Conservation (phyloP, 2,329 filamentous ascomycete species). For the Beauveria sp. region DNA sequence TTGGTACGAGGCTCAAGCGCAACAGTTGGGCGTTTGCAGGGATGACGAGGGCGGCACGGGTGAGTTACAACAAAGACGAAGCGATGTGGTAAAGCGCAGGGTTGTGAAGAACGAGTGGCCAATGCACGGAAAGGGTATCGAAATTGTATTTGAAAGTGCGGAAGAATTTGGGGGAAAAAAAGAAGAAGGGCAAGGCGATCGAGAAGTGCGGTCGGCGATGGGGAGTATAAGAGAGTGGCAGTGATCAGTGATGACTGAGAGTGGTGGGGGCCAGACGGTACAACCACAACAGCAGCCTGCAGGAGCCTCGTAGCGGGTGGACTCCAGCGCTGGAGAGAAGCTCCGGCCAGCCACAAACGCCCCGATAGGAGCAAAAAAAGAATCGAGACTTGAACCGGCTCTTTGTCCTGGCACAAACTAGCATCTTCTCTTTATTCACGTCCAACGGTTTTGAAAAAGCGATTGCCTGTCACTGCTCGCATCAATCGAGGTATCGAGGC, state of each 20-base stretch:
- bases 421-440: too few relatives aligned
- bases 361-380: too few relatives aligned
- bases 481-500: too few relatives aligned
- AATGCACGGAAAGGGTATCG: neutral
- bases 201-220: conserved; percentile 8
- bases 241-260: neutral
- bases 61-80: neutral
- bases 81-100: neutral
- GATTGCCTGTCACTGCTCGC: too few relatives aligned
- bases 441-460: too few relatives aligned
- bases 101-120: neutral
- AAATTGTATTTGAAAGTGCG: neutral
- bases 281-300: neutral
- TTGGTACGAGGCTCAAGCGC: neutral
- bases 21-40: conserved; percentile 2
- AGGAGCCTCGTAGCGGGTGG: neutral
- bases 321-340: neutral
- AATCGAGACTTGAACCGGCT: too few relatives aligned
- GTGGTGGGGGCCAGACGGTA: conserved; percentile 10
- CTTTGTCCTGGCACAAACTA: too few relatives aligned
- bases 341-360: neutral
- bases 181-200: neutral
- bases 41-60: neutral
- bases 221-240: conserved; percentile 5
- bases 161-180: neutral